These are phyloP conservation scores for Tetrapisispora iriomotensis DNA, from an alignment of 805 yeast genomes.

Conservation along the genomic window DNA sequence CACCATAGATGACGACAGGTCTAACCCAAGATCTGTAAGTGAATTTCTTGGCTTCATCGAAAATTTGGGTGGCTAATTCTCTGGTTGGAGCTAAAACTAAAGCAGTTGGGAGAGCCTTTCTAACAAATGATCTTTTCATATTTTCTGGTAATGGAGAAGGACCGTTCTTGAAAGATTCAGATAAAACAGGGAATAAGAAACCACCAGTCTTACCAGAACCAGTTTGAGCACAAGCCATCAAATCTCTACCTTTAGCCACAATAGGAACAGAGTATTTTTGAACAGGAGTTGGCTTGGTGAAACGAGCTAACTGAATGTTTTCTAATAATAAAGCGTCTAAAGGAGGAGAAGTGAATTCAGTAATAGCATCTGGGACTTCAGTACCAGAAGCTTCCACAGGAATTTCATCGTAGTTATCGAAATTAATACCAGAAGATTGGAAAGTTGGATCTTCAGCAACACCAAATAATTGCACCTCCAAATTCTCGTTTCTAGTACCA, in stretches of 20 bases:
- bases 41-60: slow-evolving; percentile 89
- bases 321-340: slow-evolving; percentile 76
- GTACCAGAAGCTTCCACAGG: slow-evolving; percentile 98
- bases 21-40: slow-evolving; percentile 90
- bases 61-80: slow-evolving; percentile 96
- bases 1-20: slow-evolving; percentile 98
- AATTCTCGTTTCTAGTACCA: slow-evolving; percentile 55
- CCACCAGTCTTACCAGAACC: slow-evolving; percentile 99
- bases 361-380: slow-evolving; percentile 87
- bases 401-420: slow-evolving; percentile 96
- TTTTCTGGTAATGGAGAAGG: slow-evolving; percentile 53
- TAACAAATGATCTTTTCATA: slow-evolving; percentile 36
- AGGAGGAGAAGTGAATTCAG: slow-evolving; percentile 84
- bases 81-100: slow-evolving; percentile 97
- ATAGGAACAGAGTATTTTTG: slow-evolving; percentile 91
- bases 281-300: slow-evolving; percentile 93
- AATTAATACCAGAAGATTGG: slow-evolving; percentile 95
- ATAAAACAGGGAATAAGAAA: slow-evolving; percentile 92
- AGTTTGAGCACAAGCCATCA: slow-evolving; percentile 97
- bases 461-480: slow-evolving; percentile 82
- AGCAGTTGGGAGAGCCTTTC: slow-evolving; percentile 89
- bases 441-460: slow-evolving; percentile 50
- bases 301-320: slow-evolving; percentile 81
- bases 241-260: slow-evolving; percentile 79
- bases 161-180: slow-evolving; percentile 81